A percentile compares a stretch with the other conserved stretches of the same genome.
phyloP scores from a whole-genome alignment of 371 early-diverging fungal genomes.

The Choanephora cucurbitarum region DNA sequence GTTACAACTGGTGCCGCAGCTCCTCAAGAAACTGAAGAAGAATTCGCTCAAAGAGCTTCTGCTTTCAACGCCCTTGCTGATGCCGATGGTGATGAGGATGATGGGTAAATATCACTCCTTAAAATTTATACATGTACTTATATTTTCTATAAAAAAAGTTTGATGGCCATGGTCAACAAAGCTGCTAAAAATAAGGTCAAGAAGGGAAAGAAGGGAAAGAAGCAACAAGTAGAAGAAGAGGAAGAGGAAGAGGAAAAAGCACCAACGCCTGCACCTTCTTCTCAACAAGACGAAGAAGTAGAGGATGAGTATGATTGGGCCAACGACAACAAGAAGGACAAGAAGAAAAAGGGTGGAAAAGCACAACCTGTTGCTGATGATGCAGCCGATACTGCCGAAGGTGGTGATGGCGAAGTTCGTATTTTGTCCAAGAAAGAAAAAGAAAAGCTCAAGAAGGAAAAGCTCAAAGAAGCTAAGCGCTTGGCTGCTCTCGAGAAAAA shows the following conservation, averaged over 20 bases:
- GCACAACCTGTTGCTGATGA: slow-evolving; percentile 21
- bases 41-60: slow-evolving; percentile 37
- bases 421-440: slow-evolving; percentile 52
- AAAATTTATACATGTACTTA: too few relatives aligned
- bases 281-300: slow-evolving; percentile 26
- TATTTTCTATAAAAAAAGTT: slow-evolving; percentile 32
- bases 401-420: slow-evolving; percentile 31
- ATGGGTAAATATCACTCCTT: slow-evolving; percentile 23
- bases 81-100: slow-evolving; percentile 39
- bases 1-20: slow-evolving; percentile 34
- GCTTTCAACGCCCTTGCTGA: slow-evolving; percentile 36
- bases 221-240: slow-evolving; percentile 25
- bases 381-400: slow-evolving; percentile 16
- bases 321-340: slow-evolving; percentile 42
- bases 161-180: slow-evolving; percentile 54
- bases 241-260: slow-evolving; percentile 25
- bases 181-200: slow-evolving; percentile 54
- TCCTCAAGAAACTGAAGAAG: slow-evolving; percentile 37
- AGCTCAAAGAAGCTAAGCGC: slow-evolving; percentile 52
- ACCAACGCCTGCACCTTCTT: slow-evolving; percentile 12
- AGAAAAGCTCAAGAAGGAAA: slow-evolving; percentile 55
- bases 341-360: slow-evolving; percentile 40
- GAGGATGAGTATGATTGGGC: slow-evolving; percentile 40
- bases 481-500: slow-evolving; percentile 53
- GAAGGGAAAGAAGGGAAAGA: slow-evolving; percentile 50